These are phyloP conservation scores for Delitschia confertaspora DNA, from an alignment of 495 filamentous ascomycete genomes.

Conservation along the genomic window DNA sequence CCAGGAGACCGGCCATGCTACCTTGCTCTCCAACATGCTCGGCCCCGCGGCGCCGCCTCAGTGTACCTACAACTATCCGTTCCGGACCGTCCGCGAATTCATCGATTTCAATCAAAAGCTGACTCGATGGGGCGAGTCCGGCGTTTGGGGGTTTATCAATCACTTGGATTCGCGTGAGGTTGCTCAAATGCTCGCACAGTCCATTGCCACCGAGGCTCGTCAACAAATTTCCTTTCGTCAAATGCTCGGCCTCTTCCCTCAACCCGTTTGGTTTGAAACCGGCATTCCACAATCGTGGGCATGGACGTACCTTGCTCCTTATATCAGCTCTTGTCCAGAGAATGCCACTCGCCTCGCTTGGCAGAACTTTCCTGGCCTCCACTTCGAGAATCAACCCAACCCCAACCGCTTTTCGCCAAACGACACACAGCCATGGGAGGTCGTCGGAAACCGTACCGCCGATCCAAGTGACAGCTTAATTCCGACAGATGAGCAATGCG, in stretches of 20 bases:
- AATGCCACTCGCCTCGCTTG: conserved; percentile 69
- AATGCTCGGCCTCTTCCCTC: conserved; percentile 73
- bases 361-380: conserved; percentile 79
- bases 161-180: conserved; percentile 73
- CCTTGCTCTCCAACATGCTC: conserved; percentile 71
- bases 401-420: conserved; percentile 49
- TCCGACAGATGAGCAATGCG: conserved; percentile 40
- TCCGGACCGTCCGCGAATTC: conserved; percentile 65
- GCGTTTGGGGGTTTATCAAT: conserved; percentile 75
- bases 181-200: conserved; percentile 61
- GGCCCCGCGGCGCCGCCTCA: conserved; percentile 62
- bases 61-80: conserved; percentile 79
- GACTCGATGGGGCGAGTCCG: conserved; percentile 72
- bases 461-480: conserved; percentile 40
- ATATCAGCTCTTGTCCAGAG: conserved; percentile 68
- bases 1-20: conserved; percentile 77
- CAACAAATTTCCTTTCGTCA: conserved; percentile 88
- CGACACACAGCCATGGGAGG: conserved; percentile 45
- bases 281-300: conserved; percentile 80
- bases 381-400: conserved; percentile 71
- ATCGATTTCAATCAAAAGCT: conserved; percentile 82
- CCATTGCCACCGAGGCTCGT: conserved; percentile 74
- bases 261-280: conserved; percentile 77
- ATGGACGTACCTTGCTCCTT: conserved; percentile 77
- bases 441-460: conserved; percentile 40